Base-by-base conservation (phyloP, 345 rosid species). In the Psidium guajava region DNA sequence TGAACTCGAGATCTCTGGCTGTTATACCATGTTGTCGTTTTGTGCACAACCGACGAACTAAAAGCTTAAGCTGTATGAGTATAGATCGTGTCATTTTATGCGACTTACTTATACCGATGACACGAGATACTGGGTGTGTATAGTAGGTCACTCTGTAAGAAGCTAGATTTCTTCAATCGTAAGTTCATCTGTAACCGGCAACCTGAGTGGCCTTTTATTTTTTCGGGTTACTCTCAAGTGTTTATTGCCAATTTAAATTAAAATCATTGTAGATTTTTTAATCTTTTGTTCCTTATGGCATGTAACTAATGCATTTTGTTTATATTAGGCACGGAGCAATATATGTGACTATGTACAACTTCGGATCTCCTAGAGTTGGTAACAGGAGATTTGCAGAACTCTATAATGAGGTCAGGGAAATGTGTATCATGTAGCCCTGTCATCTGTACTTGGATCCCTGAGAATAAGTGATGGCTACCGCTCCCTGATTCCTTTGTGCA, bases 331-430 rank as follows among this genome's bases (percentile, higher is more conserved):
- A 42, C 64, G 98, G 95, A 81, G 93, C 91, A 75, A 92, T 95
- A 89, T 91, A 89, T 49, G 91, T 95, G 87, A 94, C 98, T 20
- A 95, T 95, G 98, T 96, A 95, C 88, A 96, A 95, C 89, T 96
- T 96, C 74, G 99, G 99, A 82, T 96, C 99, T 87, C 98, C 99
- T 64, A 94, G 98, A 91, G 98, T 96, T 89, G 98, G 99, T 86
- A 95, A 96, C 91, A 94, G 89, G 92, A 92, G 90, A 85, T 94
- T 96, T 85, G 96, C 98, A 54, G 98, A 94, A 82, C 90, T 91
- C 54, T 96, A 96, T 87, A 96, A 96, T 64, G 90, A 94, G 99
- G 98, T 96, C 88, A 87, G 52, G 53, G 69, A 81, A 59, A 18
- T 40, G 61, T 75, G 82, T 81, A 27, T 25, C 53, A 27, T 1